A percentile compares a stretch with the other conserved stretches of the same genome.
phyloP scores from a whole-genome alignment of 208 protist species.

The Leishmania amazonensis region DNA sequence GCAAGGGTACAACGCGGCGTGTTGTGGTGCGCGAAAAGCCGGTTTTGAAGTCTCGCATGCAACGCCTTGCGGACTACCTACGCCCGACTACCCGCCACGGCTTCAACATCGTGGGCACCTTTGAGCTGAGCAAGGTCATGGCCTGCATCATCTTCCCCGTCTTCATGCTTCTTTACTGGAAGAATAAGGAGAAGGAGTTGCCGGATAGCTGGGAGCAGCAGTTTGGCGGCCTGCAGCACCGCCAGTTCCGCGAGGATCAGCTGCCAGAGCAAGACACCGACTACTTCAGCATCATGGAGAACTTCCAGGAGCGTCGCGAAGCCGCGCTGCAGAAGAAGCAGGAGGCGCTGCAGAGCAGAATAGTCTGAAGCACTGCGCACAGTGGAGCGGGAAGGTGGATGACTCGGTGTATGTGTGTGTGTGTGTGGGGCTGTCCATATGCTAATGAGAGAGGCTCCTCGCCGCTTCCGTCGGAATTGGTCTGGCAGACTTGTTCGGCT shows the following conservation, averaged over 20 bases:
- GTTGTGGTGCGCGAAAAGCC: conserved; percentile 85
- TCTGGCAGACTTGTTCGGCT: neutral
- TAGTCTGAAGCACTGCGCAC: conserved; percentile 22
- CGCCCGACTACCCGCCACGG: conserved; percentile 63
- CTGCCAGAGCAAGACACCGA: conserved; percentile 63
- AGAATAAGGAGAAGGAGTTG: conserved; percentile 67
- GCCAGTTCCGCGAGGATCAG: conserved; percentile 73
- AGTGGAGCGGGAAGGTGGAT: neutral
- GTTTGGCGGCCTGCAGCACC: conserved; percentile 78
- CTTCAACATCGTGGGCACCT: conserved; percentile 63
- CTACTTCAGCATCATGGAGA: conserved; percentile 86
- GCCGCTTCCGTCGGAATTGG: neutral
- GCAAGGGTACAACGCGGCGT: conserved; percentile 49
- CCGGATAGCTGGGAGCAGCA: conserved; percentile 79
- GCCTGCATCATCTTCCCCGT: conserved; percentile 76
- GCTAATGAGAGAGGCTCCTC: neutral
- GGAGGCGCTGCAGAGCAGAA: conserved; percentile 37
- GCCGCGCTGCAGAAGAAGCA: conserved; percentile 71
- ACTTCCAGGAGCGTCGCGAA: conserved; percentile 73
- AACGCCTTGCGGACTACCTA: conserved; percentile 65
- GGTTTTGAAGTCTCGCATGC: conserved; percentile 69
- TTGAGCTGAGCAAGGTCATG: conserved; percentile 83
- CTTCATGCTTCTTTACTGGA: conserved; percentile 84
- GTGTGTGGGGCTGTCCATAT: neutral
- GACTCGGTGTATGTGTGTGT: neutral